Base-by-base conservation (phyloP, 2,329 filamentous ascomycete genomes). In the Botrytis byssoidea region DNA sequence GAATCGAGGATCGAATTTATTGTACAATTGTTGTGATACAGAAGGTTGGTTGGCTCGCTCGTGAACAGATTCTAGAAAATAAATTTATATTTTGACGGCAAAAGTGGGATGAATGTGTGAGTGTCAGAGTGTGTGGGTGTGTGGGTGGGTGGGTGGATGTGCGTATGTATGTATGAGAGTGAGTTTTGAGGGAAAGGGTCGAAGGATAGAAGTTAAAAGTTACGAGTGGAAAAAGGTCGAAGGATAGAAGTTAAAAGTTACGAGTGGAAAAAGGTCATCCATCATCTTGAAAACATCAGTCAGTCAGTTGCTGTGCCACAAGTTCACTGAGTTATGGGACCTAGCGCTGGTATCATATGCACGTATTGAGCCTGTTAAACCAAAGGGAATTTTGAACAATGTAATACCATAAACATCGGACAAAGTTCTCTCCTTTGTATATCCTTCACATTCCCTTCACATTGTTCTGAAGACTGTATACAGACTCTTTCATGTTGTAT, bases 381-480 rank as follows among this genome's bases (percentile, higher is more conserved):
- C 14, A 65, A 46, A 48, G 35, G 16, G 25, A 35, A 25, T 7
- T 25, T 35, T 29, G 22, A 48, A 66, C 42, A 48, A 66, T 66
- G 42, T 48, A 48, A 66, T 46, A 66, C 42, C 37, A 20, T 29
- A 25, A 42, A 42, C 16, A 48, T 48, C 20, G 29, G 29, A 66
- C 32, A 48, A 35, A 25, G 3, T 48, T 6, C 25, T 48, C 9
- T 48, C 18, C 63, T 66, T 66, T 66, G 63, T 66, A 25, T 12
- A 10, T 12, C 7, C 46, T 48, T 48, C 64, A 48, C 6, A n/a
- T 44, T 25, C 32, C 44, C 29, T 37, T 66, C 1, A 25, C 25
- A 66, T 66, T 66, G 64, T 66, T 66, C 64, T 66, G 12, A n/a
- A 48, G 29, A 66, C 44, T 48, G 37, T 42, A 48, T 64, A 20